A percentile compares a stretch with the other conserved stretches of the same genome.
Conservation (phyloP, 106 monocot genomes). For the Amphibolis antarctica region DNA sequence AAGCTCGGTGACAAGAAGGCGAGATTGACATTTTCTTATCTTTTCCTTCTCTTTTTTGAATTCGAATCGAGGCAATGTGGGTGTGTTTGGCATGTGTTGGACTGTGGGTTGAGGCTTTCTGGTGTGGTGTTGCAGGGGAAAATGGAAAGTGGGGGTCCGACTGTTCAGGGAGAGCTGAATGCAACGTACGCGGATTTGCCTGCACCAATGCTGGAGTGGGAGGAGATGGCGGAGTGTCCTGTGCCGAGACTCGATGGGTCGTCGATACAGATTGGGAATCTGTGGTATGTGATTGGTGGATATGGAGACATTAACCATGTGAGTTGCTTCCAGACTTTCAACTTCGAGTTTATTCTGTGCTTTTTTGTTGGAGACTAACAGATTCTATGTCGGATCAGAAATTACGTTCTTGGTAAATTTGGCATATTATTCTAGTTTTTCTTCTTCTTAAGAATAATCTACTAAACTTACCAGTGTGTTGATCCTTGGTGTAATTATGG, state of each 20-base stretch:
- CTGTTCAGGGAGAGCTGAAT: slow-evolving; percentile 19
- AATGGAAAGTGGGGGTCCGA: background rate
- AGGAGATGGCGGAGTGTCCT: slow-evolving; percentile 82
- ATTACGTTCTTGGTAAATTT: background rate
- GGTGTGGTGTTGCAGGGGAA: background rate
- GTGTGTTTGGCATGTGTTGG: background rate
- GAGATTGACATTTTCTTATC: too few relatives aligned
- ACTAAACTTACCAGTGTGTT: background rate
- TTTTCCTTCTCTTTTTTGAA: too few relatives aligned
- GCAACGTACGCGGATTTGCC: slow-evolving; percentile 65
- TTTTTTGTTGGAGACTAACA: background rate
- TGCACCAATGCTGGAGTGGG: slow-evolving; percentile 62
- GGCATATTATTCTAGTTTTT: background rate
- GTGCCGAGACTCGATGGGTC: slow-evolving; percentile 77
- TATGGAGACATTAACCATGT: slow-evolving; percentile 79
- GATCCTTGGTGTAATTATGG: slow-evolving; percentile 2
- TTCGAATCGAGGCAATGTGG: background rate
- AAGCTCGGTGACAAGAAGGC: slow-evolving; percentile 8
- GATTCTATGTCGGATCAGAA: too few relatives aligned
- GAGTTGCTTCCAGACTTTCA: slow-evolving; percentile 13
- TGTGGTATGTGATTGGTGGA: slow-evolving; percentile 77
- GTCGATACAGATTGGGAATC: slow-evolving; percentile 71
- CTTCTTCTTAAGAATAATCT: background rate
- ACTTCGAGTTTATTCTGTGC: background rate
- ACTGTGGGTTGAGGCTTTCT: background rate